Conservation (phyloP, 805 yeast species). For the Yamadazyma olivae region DNA sequence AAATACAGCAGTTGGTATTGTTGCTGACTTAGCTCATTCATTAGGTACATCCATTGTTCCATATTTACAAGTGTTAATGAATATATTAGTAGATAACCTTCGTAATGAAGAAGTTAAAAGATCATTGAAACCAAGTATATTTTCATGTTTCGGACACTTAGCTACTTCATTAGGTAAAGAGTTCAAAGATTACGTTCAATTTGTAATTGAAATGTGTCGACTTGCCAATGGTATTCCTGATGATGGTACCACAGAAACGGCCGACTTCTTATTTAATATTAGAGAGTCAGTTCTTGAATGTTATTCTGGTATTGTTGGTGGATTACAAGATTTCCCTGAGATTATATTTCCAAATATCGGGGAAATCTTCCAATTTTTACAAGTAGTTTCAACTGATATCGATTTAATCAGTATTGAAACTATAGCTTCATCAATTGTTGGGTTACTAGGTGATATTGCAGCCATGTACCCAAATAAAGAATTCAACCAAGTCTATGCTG, state of each 20-base stretch:
- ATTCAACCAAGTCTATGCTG: constrained; percentile 60
- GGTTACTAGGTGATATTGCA: constrained; percentile 89
- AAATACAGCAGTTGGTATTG: constrained; percentile 88
- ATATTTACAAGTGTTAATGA: constrained; percentile 80
- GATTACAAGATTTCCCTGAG: constrained; percentile 69
- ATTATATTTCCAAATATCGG: constrained; percentile 63
- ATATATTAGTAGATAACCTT: constrained; percentile 70
- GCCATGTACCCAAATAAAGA: constrained; percentile 80
- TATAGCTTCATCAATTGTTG: constrained; percentile 80
- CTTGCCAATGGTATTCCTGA: constrained; percentile 64
- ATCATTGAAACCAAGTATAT: constrained; percentile 80
- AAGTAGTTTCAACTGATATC: constrained; percentile 56
- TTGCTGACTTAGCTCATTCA: constrained; percentile 91
- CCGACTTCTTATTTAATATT: constrained; percentile 69
- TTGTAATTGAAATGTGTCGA: constrained; percentile 74
- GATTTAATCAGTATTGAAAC: constrained; percentile 62
- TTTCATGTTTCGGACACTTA: constrained; percentile 94
- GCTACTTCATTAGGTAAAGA: constrained; percentile 82
- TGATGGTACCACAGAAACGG: constrained; percentile 67
- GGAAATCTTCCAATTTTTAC: constrained; percentile 68
- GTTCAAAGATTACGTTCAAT: constrained; percentile 73
- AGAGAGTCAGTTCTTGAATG: constrained; percentile 93
- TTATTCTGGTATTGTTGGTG: constrained; percentile 92
- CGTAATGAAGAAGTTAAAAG: constrained; percentile 66
- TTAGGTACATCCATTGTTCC: constrained; percentile 70